Percentiles rank a stretch among this genome's conserved stretches.
These are phyloP conservation scores for Logfia minima DNA, from an alignment of 129 eudicot genomes.

Conservation along the genomic window DNA sequence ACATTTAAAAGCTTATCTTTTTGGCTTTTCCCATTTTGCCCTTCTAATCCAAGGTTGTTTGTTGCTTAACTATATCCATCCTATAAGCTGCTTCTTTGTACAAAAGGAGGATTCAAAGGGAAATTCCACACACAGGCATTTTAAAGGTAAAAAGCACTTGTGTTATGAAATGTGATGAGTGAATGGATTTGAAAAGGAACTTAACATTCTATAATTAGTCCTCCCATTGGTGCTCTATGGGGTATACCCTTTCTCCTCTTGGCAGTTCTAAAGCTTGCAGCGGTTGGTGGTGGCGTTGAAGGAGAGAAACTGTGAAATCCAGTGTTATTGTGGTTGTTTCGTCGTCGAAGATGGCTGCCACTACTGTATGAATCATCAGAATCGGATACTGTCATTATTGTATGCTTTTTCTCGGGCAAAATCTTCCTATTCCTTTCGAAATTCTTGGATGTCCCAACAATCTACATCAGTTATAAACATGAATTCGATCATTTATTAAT, in stretches of 20 bases:
- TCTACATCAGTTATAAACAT: constrained; percentile 35
- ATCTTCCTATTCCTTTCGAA: constrained; percentile 48
- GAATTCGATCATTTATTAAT: background rate
- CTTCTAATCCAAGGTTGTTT: constrained; percentile 35
- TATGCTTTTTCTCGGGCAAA: constrained; percentile 46
- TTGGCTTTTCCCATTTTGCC: constrained; percentile 22
- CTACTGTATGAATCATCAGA: constrained; percentile 67
- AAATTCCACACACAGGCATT: constrained; percentile 41
- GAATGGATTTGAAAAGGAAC: constrained; percentile 29
- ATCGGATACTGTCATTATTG: constrained; percentile 43
- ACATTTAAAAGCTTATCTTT: constrained; percentile 30
- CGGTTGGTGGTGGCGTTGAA: constrained; percentile 79
- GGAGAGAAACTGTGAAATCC: constrained; percentile 62
- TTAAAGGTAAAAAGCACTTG: constrained; percentile 28
- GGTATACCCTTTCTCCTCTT: constrained; percentile 96
- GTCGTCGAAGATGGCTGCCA: constrained; percentile 47
- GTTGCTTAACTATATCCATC: constrained; percentile 38
- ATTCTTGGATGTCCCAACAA: constrained; percentile 68
- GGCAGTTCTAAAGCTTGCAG: constrained; percentile 49
- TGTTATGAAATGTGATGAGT: constrained; percentile 17
- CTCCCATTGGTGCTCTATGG: constrained; percentile 91
- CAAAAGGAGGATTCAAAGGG: constrained; percentile 31
- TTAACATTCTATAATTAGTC: constrained; percentile 54
- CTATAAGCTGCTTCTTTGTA: constrained; percentile 52
- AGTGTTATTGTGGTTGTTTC: constrained; percentile 23